These are phyloP conservation scores for Dionaea muscipula DNA, from an alignment of 179 eudicot species.

Conservation along the genomic window DNA sequence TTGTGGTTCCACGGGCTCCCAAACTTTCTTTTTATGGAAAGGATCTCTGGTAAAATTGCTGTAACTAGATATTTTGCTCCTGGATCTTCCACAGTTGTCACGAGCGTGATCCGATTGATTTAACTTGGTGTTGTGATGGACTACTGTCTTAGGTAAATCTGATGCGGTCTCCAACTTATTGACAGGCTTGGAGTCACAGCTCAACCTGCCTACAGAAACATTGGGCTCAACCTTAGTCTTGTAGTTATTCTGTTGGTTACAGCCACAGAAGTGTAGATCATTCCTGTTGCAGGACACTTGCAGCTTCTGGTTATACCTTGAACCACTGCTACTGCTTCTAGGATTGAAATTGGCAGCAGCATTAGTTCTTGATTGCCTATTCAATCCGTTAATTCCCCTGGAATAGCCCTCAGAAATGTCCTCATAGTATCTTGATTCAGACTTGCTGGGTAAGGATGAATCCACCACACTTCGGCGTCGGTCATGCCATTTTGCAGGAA, in stretches of 20 bases:
- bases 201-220: conserved; percentile 20
- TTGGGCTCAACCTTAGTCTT: conserved; percentile 32
- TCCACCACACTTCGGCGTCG: conserved; percentile 35
- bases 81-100: conserved; percentile 41
- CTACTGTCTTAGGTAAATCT: conserved; percentile 46
- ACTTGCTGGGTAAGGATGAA: conserved; percentile 28
- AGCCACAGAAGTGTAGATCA: conserved; percentile 53
- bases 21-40: conserved; percentile 54
- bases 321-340: conserved; percentile 34
- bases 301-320: conserved; percentile 39
- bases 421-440: conserved; percentile 44
- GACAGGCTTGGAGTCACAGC: conserved; percentile 32
- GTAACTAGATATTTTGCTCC: conserved; percentile 37
- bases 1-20: conserved; percentile 91
- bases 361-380: conserved; percentile 36
- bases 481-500: conserved; percentile 41
- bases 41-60: conserved; percentile 31
- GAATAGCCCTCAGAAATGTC: conserved; percentile 36
- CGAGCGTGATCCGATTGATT: conserved; percentile 34
- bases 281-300: conserved; percentile 34
- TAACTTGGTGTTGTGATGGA: conserved; percentile 40
- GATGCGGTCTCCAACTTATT: conserved; percentile 28
- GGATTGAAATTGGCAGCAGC: conserved; percentile 27
- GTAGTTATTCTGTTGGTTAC: conserved; percentile 48
- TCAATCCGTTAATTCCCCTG: conserved; percentile 29